Conservation (phyloP, 768 basidiomycete genomes). For the Agrocybe praecox region DNA sequence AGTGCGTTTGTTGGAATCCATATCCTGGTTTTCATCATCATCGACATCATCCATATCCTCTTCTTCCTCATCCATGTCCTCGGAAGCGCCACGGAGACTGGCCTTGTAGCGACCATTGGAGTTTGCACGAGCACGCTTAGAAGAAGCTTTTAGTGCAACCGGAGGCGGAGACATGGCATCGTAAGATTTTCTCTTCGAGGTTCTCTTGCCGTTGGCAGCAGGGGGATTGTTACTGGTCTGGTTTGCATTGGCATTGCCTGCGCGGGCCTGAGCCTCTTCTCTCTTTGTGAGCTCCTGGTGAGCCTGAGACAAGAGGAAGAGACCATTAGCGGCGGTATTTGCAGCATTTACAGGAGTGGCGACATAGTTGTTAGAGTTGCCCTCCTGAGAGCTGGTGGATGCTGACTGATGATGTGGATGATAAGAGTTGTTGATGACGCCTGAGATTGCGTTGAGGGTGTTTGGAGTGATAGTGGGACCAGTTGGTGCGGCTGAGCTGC, state of each 20-base stretch:
- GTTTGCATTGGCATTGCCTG: constrained; percentile 32
- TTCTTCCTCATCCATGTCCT: constrained; percentile 39
- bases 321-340: constrained; percentile 81
- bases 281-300: constrained; percentile 96
- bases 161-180: constrained; percentile 44
- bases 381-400: constrained; percentile 46
- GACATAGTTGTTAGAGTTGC: constrained; percentile 29
- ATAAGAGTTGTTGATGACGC: constrained; percentile 63
- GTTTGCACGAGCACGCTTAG: constrained; percentile 42
- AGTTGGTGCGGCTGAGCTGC: constrained; percentile 31
- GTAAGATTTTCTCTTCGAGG: constrained; percentile 72
- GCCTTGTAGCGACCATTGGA: constrained; percentile 33
- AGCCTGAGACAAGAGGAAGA: constrained; percentile 92
- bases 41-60: constrained; percentile 44
- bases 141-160: constrained; percentile 22
- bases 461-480: constrained; percentile 69
- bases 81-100: constrained; percentile 32
- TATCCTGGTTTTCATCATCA: constrained; percentile 25
- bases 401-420: constrained; percentile 41
- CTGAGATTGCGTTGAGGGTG: constrained; percentile 79
- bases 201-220: constrained; percentile 46
- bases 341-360: constrained; percentile 59
- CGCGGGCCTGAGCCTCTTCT: constrained; percentile 80
- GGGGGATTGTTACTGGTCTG: constrained; percentile 24
- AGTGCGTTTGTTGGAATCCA: constrained; percentile 22